These are phyloP conservation scores for Malassezia arunalokei DNA, from an alignment of 1,284 basidiomycete genomes.

Conservation along the genomic window DNA sequence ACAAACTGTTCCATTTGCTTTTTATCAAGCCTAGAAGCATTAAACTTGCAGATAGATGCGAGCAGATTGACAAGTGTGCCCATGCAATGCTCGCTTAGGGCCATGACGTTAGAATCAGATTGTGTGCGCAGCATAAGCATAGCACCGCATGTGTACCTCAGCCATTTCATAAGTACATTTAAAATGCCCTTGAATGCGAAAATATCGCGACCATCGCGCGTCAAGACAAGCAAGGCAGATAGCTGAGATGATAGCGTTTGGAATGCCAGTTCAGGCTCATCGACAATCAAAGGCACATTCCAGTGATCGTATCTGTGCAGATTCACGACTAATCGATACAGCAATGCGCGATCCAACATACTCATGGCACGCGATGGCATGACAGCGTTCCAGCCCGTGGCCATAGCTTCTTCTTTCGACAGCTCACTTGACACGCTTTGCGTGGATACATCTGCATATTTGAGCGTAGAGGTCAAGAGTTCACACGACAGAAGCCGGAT, in stretches of 20 bases:
- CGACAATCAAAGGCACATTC: slow-evolving; percentile 18
- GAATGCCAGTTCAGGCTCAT: slow-evolving; percentile 12
- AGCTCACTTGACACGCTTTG: neutral
- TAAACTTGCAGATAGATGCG: slow-evolving; percentile 37
- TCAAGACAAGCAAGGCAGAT: slow-evolving; percentile 32
- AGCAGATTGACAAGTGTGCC: slow-evolving; percentile 28
- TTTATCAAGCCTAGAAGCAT: slow-evolving; percentile 20
- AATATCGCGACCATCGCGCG: slow-evolving; percentile 36
- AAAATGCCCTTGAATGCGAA: slow-evolving; percentile 32
- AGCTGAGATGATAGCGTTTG: slow-evolving; percentile 29
- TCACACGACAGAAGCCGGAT: slow-evolving; percentile 8
- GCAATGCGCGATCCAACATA: slow-evolving; percentile 28
- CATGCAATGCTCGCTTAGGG: slow-evolving; percentile 26
- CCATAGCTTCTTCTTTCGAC: neutral
- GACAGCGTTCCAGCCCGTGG: neutral
- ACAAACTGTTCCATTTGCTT: slow-evolving; percentile 2
- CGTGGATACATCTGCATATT: slow-evolving; percentile 8
- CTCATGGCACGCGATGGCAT: slow-evolving; percentile 6
- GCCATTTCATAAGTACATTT: slow-evolving; percentile 25
- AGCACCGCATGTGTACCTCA: slow-evolving; percentile 26
- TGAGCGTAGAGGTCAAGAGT: slow-evolving; percentile 7
- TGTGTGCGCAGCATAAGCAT: slow-evolving; percentile 25
- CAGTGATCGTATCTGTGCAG: slow-evolving; percentile 13
- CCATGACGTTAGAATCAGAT: slow-evolving; percentile 12
- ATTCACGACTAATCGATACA: slow-evolving; percentile 30